Evolutionary conservation across 176 grass and related monocot species (phyloP).

Genomic region (Ensete ventricosum): DNA sequence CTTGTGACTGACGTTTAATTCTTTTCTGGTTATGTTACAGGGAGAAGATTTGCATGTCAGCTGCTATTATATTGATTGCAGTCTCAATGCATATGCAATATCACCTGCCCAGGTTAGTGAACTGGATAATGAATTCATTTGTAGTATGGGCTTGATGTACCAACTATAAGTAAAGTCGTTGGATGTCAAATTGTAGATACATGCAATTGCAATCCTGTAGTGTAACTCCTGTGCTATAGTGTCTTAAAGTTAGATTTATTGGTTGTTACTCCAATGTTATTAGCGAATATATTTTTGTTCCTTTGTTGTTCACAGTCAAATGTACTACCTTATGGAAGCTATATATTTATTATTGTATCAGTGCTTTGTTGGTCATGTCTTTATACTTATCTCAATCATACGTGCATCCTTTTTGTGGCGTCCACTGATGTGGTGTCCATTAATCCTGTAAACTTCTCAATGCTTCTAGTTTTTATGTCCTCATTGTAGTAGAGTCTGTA

Average conservation of each 20-base stretch:
- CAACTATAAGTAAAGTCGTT: background rate
- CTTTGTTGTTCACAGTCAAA: no score
- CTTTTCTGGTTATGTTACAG: constrained; percentile 28
- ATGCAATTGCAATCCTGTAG: background rate
- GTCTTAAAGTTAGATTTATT: no score
- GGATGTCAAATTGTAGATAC: background rate
- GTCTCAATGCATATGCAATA: constrained; percentile 57
- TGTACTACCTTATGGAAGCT: no score
- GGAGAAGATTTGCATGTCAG: constrained; percentile 60
- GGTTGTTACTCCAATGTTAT: no score
- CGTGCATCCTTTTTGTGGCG: background rate
- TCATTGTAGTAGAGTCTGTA: constrained; percentile 1
- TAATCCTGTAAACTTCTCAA: background rate
- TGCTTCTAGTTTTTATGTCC: background rate
- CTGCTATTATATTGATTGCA: constrained; percentile 80
- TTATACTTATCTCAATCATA: background rate
- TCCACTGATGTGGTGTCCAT: no score
- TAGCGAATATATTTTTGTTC: no score
- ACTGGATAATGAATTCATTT: background rate
- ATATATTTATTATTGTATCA: background rate
- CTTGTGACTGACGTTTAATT: background rate
- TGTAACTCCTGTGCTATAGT: no score
- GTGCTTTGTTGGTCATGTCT: background rate
- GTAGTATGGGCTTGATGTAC: background rate
- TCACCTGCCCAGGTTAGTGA: constrained; percentile 48